Base-by-base conservation (phyloP, 345 rosid species). In the Trapa bicornis region DNA sequence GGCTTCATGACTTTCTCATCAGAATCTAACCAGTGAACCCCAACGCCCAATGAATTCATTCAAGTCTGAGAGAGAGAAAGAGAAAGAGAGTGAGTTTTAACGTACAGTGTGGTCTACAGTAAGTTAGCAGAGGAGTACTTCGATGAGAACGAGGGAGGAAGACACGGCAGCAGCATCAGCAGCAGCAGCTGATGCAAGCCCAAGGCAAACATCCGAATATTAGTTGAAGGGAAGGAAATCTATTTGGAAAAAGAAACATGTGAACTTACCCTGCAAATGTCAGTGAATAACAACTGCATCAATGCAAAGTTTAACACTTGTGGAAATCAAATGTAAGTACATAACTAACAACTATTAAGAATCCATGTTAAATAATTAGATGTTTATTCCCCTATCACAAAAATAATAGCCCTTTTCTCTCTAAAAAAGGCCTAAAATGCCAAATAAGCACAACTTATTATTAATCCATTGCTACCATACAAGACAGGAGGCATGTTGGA, bases 71-170 rank as follows among this genome's bases (percentile, higher is more conserved):
- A 73, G n/a, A 47, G n/a, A 32, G 37, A 64, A 17, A 29, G 8
- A 17, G 16, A 39, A 6, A 39, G 38, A 37, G 56, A 35, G 67
- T 37, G 63, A 39, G 42, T 3, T 22, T 22, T 22, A 6, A 6
- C 2, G 43, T 41, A 41, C 43, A 41, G 43, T 3, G 2, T 3
- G 2, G 43, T 41, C 43, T 29, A 52, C 70, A 52, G 70, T 53
- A 37, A 60, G 6, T 53, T 35, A n/a, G 73, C 80, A 79, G 77
- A 69, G 83, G 77, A 69, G 83, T 76, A 76, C 84, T 75, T 72
- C 37, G 16, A 48, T 48, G 37, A 61, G 6, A 41, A n/a, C 22
- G 47, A 43, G 71, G 74, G 78, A 74, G 41, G 45, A 32, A 61
- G 50, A 67, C 41, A 77, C 65, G 43, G 43, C 47, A 41, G 70